phyloP scores from a whole-genome alignment of 768 basidiomycete genomes.

The Kockovaella imperatae region DNA sequence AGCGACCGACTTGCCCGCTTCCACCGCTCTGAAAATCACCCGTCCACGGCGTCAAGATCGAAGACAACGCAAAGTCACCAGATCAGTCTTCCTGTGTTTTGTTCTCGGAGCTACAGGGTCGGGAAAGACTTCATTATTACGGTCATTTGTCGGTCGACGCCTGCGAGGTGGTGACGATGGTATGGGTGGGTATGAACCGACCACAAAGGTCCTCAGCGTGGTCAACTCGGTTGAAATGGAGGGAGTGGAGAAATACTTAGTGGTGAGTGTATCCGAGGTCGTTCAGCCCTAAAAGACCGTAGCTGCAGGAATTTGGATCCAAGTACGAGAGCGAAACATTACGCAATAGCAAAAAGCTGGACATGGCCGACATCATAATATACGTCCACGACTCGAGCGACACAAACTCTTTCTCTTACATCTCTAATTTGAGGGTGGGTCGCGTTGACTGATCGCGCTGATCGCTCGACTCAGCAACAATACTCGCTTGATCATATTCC shows the following conservation, averaged over 20 bases:
- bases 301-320: conserved; percentile 97
- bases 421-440: conserved; percentile 84
- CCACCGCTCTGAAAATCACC: conserved; percentile 75
- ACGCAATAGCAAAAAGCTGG: conserved; percentile 80
- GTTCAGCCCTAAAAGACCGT: background rate
- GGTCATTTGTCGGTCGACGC: conserved; percentile 76
- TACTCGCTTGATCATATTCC: conserved; percentile 92
- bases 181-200: conserved; percentile 67
- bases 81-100: conserved; percentile 89
- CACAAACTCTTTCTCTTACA: conserved; percentile 97
- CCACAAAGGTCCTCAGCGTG: conserved; percentile 79
- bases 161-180: conserved; percentile 49
- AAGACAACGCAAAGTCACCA: conserved; percentile 73
- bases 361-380: conserved; percentile 85
- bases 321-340: conserved; percentile 87
- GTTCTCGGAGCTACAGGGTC: conserved; percentile 92
- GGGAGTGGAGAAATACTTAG: conserved; percentile 89
- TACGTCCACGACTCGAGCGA: conserved; percentile 97
- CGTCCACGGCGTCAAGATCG: conserved; percentile 75
- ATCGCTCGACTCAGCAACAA: conserved; percentile 64
- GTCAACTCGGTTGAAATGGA: conserved; percentile 92
- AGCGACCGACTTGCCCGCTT: conserved; percentile 47
- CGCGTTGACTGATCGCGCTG: background rate
- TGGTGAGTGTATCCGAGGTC: conserved; percentile 55
- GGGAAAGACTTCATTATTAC: conserved; percentile 81